Base-by-base conservation (phyloP, 176 grass and related monocot genomes). In the Paspalum vaginatum region DNA sequence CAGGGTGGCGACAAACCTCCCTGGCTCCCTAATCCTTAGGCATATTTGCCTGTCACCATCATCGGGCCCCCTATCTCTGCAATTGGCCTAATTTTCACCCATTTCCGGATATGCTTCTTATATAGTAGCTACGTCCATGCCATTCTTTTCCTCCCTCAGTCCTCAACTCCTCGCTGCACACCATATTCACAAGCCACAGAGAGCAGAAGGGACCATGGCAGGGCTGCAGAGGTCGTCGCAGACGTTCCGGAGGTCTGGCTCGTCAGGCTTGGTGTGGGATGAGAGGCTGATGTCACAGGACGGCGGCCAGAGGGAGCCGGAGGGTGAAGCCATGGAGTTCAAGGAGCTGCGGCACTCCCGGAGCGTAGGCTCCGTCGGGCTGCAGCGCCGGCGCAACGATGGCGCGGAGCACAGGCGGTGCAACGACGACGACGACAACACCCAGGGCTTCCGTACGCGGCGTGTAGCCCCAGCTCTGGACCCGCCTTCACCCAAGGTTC, bases 251-350 rank as follows among this genome's bases (percentile, higher is more conserved):
- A 84, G 93, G 73, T 90, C 87, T 0, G 90, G 90, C 8, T 95
- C 89, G 3, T 95, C 93, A 20, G 93, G 93, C 32, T 22, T 92
- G 84, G 89, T 92, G 18, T 95, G 89, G 89, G 87, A 89, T 13
- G 87, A 95, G 65, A 68, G 74, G 72, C 74, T 89, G n/a, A 86
- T 74, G 83, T 79, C 72, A 48, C 52, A 18, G 53, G 84, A 74
- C 26, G 21, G 74, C 21, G 62, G 18, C 55, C 80, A 81, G 85
- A 41, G 22, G 57, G 82, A 66, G 20, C 42, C 55, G 43, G 88
- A 79, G 22, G 74, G 24, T 50, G 78, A 40, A 54, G 65, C 47
- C 65, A 32, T 48, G 16, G 81, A 87, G 44, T 77, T 50, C 24
- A 75, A 67, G 46, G 83, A 89, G 87, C 81, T 89, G 11, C 78